Evolutionary conservation across 2,329 filamentous ascomycete species (phyloP).

Genomic region (Verticillium nubilum): DNA sequence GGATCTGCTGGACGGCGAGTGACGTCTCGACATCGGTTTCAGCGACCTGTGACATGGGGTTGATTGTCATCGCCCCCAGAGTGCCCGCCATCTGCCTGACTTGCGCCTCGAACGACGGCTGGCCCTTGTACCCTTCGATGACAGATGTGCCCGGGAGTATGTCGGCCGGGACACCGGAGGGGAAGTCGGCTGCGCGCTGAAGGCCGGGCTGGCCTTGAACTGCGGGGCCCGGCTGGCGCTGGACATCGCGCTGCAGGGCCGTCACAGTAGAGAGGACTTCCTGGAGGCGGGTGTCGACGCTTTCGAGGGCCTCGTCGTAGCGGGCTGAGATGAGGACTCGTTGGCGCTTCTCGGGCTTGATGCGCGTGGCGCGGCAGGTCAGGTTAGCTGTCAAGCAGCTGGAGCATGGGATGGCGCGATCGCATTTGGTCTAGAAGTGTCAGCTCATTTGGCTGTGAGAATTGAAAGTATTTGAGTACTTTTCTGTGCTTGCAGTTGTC

Average conservation of each 20-base stretch:
- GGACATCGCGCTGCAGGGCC: neutral
- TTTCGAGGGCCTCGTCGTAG: conserved; percentile 23
- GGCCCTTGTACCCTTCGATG: conserved; percentile 18
- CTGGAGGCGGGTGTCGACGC: conserved; percentile 18
- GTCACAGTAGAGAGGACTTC: conserved; percentile 19
- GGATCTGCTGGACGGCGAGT: neutral
- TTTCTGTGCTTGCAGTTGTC: neutral
- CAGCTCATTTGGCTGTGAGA: neutral
- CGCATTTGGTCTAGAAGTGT: conserved; percentile 20
- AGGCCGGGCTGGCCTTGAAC: neutral
- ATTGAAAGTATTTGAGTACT: neutral
- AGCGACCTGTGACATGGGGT: neutral
- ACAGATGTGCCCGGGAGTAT: neutral
- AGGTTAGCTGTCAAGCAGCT: conserved; percentile 22
- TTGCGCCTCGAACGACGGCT: conserved; percentile 21
- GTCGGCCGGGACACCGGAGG: conserved; percentile 2
- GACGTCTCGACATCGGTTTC: neutral
- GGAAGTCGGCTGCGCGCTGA: neutral
- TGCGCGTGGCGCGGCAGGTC: conserved; percentile 17
- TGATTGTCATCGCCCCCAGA: neutral
- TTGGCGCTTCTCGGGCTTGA: conserved; percentile 20
- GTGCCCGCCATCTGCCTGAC: conserved; percentile 4
- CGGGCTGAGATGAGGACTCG: conserved; percentile 22
- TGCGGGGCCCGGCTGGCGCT: neutral
- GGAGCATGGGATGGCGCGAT: conserved; percentile 20